These are phyloP conservation scores for Picea abies DNA, from an alignment of 83 land plant genomes.

Conservation along the genomic window DNA sequence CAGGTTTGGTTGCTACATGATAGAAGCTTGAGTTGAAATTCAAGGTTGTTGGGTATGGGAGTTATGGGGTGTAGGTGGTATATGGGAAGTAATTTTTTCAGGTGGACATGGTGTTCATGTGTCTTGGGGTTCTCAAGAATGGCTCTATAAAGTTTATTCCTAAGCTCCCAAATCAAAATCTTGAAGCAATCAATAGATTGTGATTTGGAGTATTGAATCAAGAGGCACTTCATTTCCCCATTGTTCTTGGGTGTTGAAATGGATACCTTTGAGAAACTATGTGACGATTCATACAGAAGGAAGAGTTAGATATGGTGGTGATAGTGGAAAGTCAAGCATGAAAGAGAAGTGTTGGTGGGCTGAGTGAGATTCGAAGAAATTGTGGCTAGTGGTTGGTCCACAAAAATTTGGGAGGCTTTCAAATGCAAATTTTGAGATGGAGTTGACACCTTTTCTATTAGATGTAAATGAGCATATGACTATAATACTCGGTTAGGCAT, in stretches of 20 bases:
- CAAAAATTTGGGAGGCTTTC: no score
- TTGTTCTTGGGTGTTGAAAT: constrained; percentile 83
- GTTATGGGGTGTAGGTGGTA: constrained; percentile 76
- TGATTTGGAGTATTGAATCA: constrained; percentile 94
- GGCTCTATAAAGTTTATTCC: constrained; percentile 78
- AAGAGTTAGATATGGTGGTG: no score
- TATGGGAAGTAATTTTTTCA: constrained; percentile 78
- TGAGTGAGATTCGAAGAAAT: no score
- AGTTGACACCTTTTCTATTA: no score
- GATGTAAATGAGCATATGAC: no score
- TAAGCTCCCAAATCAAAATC: constrained; percentile 67
- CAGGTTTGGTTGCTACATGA: constrained; percentile 35
- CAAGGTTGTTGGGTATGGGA: constrained; percentile 65
- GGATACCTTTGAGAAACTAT: constrained; percentile 92
- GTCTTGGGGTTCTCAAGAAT: constrained; percentile 84
- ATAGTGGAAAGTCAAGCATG: no score
- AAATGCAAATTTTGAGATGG: no score
- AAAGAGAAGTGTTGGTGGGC: no score
- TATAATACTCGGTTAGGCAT: no score
- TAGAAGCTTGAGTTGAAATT: constrained; percentile 65
- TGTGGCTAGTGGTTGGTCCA: no score
- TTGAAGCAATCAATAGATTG: constrained; percentile 78
- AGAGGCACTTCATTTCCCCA: constrained; percentile 89
- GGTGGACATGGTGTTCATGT: constrained; percentile 91
- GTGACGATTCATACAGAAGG: constrained; percentile 60